Conservation (phyloP, 2,329 filamentous ascomycete species). For the Stromatinia cepivora region DNA sequence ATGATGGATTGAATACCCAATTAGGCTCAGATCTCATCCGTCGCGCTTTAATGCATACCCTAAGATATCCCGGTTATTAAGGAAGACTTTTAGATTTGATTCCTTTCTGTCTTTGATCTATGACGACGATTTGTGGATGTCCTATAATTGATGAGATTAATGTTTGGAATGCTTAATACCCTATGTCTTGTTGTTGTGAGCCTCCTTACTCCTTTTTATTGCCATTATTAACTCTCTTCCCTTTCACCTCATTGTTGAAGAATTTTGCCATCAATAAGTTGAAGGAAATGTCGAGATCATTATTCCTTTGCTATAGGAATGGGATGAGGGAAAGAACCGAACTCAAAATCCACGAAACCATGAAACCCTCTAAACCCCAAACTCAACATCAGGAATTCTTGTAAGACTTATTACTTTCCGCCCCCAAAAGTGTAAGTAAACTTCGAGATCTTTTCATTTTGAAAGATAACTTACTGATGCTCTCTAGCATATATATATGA, state of each 20-base stretch:
- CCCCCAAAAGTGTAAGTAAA: too few species aligned
- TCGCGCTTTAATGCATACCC: background rate
- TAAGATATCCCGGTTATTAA: constrained; percentile 10
- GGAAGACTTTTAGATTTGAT: background rate
- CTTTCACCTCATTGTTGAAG: too few species aligned
- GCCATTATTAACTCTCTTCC: too few species aligned
- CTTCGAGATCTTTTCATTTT: too few species aligned
- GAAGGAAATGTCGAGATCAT: background rate
- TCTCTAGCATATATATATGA: too few species aligned
- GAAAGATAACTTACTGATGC: too few species aligned
- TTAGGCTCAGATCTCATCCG: background rate
- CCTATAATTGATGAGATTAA: background rate
- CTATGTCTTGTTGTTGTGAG: background rate
- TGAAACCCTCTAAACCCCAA: too few species aligned
- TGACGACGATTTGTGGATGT: background rate
- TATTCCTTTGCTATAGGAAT: too few species aligned
- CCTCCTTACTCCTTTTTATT: background rate
- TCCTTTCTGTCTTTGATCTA: background rate
- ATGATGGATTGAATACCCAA: constrained; percentile 6
- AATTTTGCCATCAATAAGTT: background rate
- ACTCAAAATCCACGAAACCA: too few species aligned
- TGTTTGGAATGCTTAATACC: background rate
- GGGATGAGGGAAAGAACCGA: too few species aligned
- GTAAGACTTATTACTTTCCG: too few species aligned
- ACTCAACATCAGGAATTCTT: too few species aligned